A percentile compares a stretch with the other conserved stretches of the same genome.
These are phyloP conservation scores for Escovopsis sp. DNA, from an alignment of 2,329 filamentous ascomycete genomes.

Conservation along the genomic window DNA sequence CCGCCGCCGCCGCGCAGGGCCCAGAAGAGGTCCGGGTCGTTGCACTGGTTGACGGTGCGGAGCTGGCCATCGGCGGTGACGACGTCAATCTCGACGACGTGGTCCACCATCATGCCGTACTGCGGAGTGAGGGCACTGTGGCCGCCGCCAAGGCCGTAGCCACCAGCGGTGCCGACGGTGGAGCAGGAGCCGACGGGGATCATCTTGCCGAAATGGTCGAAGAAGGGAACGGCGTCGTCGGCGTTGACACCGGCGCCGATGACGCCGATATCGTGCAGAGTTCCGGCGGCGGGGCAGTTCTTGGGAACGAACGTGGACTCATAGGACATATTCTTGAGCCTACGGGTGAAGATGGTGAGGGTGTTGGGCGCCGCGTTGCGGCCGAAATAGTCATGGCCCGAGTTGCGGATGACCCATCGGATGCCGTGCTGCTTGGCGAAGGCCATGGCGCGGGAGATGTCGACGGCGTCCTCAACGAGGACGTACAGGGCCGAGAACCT, in stretches of 20 bases:
- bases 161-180: slow-evolving; percentile 42
- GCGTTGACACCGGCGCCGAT: slow-evolving; percentile 35
- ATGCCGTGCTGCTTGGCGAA: slow-evolving; percentile 24
- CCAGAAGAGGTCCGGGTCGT: slow-evolving; percentile 42
- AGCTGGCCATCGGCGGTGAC: slow-evolving; percentile 30
- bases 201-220: slow-evolving; percentile 27
- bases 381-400: slow-evolving; percentile 18
- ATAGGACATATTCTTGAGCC: slow-evolving; percentile 25
- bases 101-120: slow-evolving; percentile 44
- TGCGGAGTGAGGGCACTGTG: slow-evolving; percentile 35
- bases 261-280: slow-evolving; percentile 1
- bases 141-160: slow-evolving; percentile 45
- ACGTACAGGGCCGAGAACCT: slow-evolving; percentile 1
- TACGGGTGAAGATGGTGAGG: slow-evolving; percentile 22
- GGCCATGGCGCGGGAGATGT: slow-evolving; percentile 12
- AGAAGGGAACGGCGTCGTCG: slow-evolving; percentile 28
- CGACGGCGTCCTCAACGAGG: not conserved
- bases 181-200: slow-evolving; percentile 39
- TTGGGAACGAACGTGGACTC: slow-evolving; percentile 13
- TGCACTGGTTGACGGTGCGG: slow-evolving; percentile 25
- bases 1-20: slow-evolving; percentile 37
- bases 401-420: slow-evolving; percentile 20
- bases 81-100: slow-evolving; percentile 38
- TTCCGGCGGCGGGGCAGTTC: slow-evolving; percentile 2
- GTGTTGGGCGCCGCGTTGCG: slow-evolving; percentile 22